These are phyloP conservation scores for Castanea sativa DNA, from an alignment of 306 rosid genomes.

Conservation along the genomic window DNA sequence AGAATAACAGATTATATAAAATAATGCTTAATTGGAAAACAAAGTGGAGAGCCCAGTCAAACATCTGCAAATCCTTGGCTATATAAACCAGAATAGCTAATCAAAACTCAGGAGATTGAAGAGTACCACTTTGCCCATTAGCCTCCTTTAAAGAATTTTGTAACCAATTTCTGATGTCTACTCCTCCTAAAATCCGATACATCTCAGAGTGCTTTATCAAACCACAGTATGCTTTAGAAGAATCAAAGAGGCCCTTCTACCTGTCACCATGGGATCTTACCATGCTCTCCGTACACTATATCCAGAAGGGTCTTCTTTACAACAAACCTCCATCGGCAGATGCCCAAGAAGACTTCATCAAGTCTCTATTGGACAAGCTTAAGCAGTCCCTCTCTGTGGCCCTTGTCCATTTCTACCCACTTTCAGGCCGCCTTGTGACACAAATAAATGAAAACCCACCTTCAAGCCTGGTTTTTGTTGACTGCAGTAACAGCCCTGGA, in stretches of 20 bases:
- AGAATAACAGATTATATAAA: too few species aligned
- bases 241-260: slow-evolving; percentile 13
- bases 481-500: slow-evolving; percentile 36
- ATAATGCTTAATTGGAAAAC: too few species aligned
- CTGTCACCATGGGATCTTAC: slow-evolving; percentile 43
- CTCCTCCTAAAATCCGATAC: neutral
- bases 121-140: neutral
- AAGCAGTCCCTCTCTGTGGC: slow-evolving; percentile 49
- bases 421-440: slow-evolving; percentile 50
- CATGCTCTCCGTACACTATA: slow-evolving; percentile 49
- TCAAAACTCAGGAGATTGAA: neutral
- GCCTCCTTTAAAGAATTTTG: neutral
- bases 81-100: neutral
- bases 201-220: slow-evolving; percentile 41
- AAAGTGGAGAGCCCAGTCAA: neutral
- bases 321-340: slow-evolving; percentile 34
- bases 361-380: slow-evolving; percentile 29
- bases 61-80: neutral
- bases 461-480: slow-evolving; percentile 37
- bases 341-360: slow-evolving; percentile 13
- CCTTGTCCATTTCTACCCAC: slow-evolving; percentile 62
- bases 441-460: slow-evolving; percentile 21
- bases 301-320: slow-evolving; percentile 70
- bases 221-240: too few species aligned
- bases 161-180: neutral